These are phyloP conservation scores for Lindgomyces ingoldianus DNA, from an alignment of 495 filamentous ascomycete species.

Conservation along the genomic window DNA sequence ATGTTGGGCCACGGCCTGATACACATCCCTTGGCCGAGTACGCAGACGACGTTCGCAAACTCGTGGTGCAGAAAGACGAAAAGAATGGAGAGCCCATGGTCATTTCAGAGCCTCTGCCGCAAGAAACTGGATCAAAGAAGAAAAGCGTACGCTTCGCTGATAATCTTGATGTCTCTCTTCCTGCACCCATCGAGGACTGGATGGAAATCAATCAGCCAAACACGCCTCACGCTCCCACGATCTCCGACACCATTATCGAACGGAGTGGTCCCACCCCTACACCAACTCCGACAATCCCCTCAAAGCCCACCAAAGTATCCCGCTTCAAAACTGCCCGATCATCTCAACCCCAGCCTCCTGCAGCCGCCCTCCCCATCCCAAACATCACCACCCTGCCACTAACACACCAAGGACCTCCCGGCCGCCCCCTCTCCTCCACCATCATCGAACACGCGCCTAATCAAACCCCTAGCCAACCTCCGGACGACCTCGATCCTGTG, in stretches of 20 bases:
- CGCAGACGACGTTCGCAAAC: slow-evolving; percentile 38
- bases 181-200: slow-evolving; percentile 1
- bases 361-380: neutral
- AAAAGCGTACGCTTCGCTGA: slow-evolving; percentile 78
- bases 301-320: slow-evolving; percentile 35
- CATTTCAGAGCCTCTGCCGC: neutral
- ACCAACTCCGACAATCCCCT: neutral
- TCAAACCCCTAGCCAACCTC: neutral
- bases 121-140: slow-evolving; percentile 45
- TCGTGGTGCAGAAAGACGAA: slow-evolving; percentile 35
- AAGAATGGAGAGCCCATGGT: slow-evolving; percentile 1
- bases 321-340: slow-evolving; percentile 40
- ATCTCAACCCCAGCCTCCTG: neutral
- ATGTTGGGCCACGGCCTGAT: slow-evolving; percentile 42
- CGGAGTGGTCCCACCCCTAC: slow-evolving; percentile 18
- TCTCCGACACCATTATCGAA: slow-evolving; percentile 39
- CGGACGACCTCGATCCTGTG: slow-evolving; percentile 70
- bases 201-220: neutral
- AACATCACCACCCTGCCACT: slow-evolving; percentile 4
- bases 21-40: slow-evolving; percentile 27
- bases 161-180: slow-evolving; percentile 64
- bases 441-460: slow-evolving; percentile 8
- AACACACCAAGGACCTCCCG: slow-evolving; percentile 5
- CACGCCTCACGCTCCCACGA: slow-evolving; percentile 6
- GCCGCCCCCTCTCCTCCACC: slow-evolving; percentile 10